Conservation (phyloP, 2,329 filamentous ascomycete species). For the Penicillium sp. region DNA sequence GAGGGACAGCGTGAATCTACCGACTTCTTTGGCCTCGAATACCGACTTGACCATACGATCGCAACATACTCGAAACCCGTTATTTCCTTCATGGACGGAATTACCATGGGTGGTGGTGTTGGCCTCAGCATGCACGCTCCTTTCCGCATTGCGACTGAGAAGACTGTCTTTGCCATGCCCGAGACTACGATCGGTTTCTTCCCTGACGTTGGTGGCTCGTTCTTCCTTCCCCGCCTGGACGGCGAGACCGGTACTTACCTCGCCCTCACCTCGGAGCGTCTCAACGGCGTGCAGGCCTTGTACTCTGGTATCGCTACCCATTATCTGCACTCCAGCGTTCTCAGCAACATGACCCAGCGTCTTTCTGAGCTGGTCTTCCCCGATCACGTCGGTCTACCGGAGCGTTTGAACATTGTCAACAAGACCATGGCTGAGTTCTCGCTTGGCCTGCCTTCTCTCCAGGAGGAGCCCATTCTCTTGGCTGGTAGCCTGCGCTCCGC, state of each 20-base stretch:
- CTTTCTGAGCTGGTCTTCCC: conserved; percentile 87
- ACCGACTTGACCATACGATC: conserved; percentile 93
- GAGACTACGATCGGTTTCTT: conserved; percentile 99
- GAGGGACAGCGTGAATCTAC: conserved; percentile 74
- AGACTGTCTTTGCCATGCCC: conserved; percentile 95
- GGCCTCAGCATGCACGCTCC: conserved; percentile 93
- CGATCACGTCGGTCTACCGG: conserved; percentile 68
- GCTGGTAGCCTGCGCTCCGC: conserved; percentile 72
- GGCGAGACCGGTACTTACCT: conserved; percentile 89
- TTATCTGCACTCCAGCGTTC: conserved; percentile 87
- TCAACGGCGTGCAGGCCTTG: conserved; percentile 82
- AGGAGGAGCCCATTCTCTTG: conserved; percentile 67
- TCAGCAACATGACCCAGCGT: conserved; percentile 79
- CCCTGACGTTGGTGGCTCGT: conserved; percentile 94
- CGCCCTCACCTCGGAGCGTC: conserved; percentile 81
- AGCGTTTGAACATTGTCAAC: conserved; percentile 75
- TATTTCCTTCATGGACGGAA: conserved; percentile 93
- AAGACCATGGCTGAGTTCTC: conserved; percentile 88
- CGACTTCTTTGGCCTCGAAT: conserved; percentile 93
- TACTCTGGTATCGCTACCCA: conserved; percentile 94
- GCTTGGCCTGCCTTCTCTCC: conserved; percentile 71
- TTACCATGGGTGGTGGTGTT: conserved; percentile 98
- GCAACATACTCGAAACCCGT: conserved; percentile 93
- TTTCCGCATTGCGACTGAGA: conserved; percentile 94
- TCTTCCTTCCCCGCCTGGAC: conserved; percentile 90